Evolutionary conservation across 2,329 filamentous ascomycete genomes (phyloP), one percentile per base, ranked within the genome.

Genomic region (Cordyceps farinosa): DNA sequence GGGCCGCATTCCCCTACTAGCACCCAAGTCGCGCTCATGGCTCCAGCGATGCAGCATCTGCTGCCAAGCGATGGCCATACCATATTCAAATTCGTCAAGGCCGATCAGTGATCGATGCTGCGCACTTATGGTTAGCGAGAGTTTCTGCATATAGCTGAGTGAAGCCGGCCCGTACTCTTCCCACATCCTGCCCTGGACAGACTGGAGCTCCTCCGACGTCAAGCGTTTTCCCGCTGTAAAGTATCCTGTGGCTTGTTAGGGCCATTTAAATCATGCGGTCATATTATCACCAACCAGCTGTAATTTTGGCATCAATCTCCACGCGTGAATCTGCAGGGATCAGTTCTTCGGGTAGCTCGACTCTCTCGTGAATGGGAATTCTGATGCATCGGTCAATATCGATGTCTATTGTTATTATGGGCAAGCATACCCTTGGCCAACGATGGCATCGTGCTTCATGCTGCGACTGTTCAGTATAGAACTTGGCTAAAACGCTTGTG

Each of bases 261-360:
- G 8, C 4, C 22, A 40, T 42, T 5, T 42, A n/a, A 2, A 17
- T 13, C 47, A 32, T 60, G 53, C 30, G 63, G 63, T 60, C 38
- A 17, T 30, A n/a, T 17, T 13, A 15, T 15, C 62, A 78, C 86
- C 77, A 78, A 92, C 90, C 95, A 65, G 94, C 92, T 70, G 94
- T 95, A 73, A 98, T 97, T 81, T 98, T 98, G 64, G 95, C 95
- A 76, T 98, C 95, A 72, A 98, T 99, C 77, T 99, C 95, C n/a
- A 98, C 95, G 68, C 94, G 84, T 60, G 92, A 96, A 77, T 98
- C 95, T 66, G 89, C 91, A 13, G 95, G 95, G 70, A 98, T 97
- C 85, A 95, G 87, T 38, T 95, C 90, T 68, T 96, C 92, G 4
- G 94, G 95, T 67, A 98, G 91, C 65, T 96, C 92, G 54, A 98